Conservation (phyloP, 495 filamentous ascomycete species). For the Neurospora sp. region DNA sequence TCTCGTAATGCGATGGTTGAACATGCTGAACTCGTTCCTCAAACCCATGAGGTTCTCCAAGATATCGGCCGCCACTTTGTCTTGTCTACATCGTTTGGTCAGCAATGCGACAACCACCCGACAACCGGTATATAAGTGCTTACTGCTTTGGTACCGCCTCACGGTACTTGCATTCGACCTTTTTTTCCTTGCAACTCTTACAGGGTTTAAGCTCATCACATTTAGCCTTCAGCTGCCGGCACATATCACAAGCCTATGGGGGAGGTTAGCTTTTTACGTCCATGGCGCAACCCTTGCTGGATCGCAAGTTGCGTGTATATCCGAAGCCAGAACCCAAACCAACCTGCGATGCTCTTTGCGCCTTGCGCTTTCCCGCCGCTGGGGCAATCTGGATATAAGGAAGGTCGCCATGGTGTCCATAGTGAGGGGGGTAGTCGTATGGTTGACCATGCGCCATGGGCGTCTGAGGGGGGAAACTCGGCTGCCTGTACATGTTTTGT, state of each 20-base stretch:
- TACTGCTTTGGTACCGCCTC: constrained; percentile 60
- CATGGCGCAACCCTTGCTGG: background rate
- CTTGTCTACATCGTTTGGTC: constrained; percentile 29
- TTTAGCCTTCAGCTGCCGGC: constrained; percentile 58
- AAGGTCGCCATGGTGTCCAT: constrained; percentile 16
- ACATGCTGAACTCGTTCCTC: constrained; percentile 20
- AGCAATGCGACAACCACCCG: constrained; percentile 1
- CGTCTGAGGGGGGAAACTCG: constrained; percentile 34
- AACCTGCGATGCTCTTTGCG: constrained; percentile 42
- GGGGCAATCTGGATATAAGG: constrained; percentile 27
- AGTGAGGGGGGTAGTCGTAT: constrained; percentile 32
- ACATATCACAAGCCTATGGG: constrained; percentile 56
- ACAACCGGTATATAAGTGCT: constrained; percentile 12
- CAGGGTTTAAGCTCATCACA: constrained; percentile 58
- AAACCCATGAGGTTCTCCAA: constrained; percentile 29
- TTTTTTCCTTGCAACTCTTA: constrained; percentile 46
- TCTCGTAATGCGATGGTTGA: constrained; percentile 17
- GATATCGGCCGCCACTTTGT: constrained; percentile 42
- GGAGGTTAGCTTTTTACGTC: constrained; percentile 14
- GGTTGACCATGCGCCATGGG: constrained; percentile 32
- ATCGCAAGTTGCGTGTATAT: background rate
- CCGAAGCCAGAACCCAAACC: constrained; percentile 2
- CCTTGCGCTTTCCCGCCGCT: constrained; percentile 36
- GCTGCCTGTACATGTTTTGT: constrained; percentile 29
- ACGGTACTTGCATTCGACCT: constrained; percentile 51